Evolutionary conservation across 192 early-diverging fungal genomes (phyloP).

Genomic region (Entomortierella beljakovae): DNA sequence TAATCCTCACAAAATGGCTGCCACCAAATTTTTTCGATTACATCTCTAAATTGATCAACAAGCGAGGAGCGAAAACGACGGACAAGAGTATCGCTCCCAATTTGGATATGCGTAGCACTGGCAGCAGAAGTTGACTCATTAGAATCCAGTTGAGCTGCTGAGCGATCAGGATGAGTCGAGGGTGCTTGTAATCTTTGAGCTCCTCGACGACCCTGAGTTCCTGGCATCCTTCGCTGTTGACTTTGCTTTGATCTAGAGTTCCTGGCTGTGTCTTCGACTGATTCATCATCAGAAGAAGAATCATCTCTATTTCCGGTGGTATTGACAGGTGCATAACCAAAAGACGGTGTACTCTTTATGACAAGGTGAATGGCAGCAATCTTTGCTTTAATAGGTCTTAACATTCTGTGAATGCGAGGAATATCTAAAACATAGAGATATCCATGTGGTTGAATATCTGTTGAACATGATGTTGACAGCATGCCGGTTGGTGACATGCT

Average conservation of each 20-base stretch:
- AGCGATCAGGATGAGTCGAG: neutral
- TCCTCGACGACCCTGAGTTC: neutral
- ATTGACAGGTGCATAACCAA: conserved; percentile 11
- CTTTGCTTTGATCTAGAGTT: neutral
- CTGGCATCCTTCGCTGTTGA: neutral
- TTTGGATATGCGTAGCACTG: neutral
- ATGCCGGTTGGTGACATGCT: neutral
- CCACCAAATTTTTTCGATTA: conserved; percentile 48
- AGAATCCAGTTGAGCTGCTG: neutral
- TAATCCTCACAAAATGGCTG: conserved; percentile 44
- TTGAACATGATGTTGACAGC: neutral
- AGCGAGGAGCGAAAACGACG: conserved; percentile 26
- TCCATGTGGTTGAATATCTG: conserved; percentile 2
- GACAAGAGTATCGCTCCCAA: conserved; percentile 12
- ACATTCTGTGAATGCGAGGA: conserved; percentile 27
- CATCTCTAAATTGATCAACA: conserved; percentile 21
- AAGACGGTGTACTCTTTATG: conserved; percentile 34
- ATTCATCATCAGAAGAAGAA: neutral
- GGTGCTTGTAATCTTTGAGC: neutral
- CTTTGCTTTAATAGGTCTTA: conserved; percentile 47
- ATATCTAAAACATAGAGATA: conserved; percentile 35
- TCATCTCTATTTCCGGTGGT: neutral
- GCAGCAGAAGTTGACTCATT: neutral
- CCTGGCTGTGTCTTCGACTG: neutral
- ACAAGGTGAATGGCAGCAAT: conserved; percentile 35